Percentiles rank a stretch among this genome's conserved stretches.
Evolutionary conservation across 768 basidiomycete genomes (phyloP).

Genomic region (Trametes cubensis): DNA sequence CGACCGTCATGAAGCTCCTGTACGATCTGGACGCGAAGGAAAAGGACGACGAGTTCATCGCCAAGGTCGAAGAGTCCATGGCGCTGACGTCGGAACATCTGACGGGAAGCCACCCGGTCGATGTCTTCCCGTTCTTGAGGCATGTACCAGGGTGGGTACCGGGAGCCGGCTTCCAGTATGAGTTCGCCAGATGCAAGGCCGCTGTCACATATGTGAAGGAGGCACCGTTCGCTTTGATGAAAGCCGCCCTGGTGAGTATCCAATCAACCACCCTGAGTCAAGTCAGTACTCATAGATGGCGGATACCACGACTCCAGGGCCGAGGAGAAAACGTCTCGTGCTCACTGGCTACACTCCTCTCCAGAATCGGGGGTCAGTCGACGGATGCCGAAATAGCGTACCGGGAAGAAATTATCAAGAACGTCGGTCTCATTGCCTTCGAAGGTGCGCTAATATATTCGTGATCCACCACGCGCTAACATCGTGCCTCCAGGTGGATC

Average conservation of each 20-base stretch:
- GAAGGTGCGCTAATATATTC: conserved; percentile 8
- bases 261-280: too few relatives aligned
- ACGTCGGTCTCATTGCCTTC: conserved; percentile 22
- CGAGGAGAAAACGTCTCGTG: not conserved
- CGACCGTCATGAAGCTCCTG: conserved; percentile 20
- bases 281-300: not conserved
- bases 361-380: not conserved
- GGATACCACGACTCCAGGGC: too few relatives aligned
- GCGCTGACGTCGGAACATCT: not conserved
- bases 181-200: conserved; percentile 8
- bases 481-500: not conserved
- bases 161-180: conserved; percentile 22
- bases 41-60: not conserved
- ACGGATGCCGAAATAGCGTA: not conserved
- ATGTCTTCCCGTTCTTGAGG: conserved; percentile 29
- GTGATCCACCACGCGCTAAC: not conserved
- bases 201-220: conserved; percentile 4
- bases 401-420: conserved; percentile 27
- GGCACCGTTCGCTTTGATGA: conserved; percentile 17
- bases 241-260: conserved; percentile 19
- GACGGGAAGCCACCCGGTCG: conserved; percentile 33
- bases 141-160: conserved; percentile 28
- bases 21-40: conserved; percentile 10
- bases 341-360: not conserved
- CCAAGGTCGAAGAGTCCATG: conserved; percentile 12